Base-by-base conservation (phyloP, 768 basidiomycete genomes). In the Hericium erinaceus region DNA sequence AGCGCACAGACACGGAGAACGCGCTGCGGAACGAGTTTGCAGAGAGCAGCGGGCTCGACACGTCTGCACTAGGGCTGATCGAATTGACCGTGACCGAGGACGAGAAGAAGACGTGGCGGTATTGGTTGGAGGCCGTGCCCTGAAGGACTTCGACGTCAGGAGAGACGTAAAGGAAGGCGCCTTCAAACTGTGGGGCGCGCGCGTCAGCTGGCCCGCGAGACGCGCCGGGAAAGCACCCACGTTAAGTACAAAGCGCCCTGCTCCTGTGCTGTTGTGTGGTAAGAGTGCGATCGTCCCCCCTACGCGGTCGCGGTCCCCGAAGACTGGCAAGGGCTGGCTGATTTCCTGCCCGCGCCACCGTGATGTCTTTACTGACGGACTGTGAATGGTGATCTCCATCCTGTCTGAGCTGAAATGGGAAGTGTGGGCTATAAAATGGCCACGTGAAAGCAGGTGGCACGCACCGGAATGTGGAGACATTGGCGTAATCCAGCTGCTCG, bases 301-400 rank as follows among this genome's bases (percentile, higher is more conserved):
- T 15, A 89, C 73, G 60, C 74, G 77, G 64, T 86, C 84, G 49
- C 79, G 75, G 54, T 82, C 78, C 38, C 78, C 76, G 61, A 84
- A 88, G 4, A 87, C 81, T 1, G 85, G 77, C 22, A 64, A 55
- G 39, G 70, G 61, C 11, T 65, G 67, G 15, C 65, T 61, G 40
- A 26, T 58, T 26, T 64, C 65, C 20, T 68, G 63, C 20, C 66
- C 69, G 49, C 60, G 50, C 18, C 65, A 64, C 15, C 67, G 68
- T 9, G 75, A 69, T n/a, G 76, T 67, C 65, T 80, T 82, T 11
- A 85, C 69, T n/a, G 78, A 82, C 5, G 82, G 77, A 56, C 84
- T 86, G 57, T 80, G 77, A 26, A 89, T 70, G 57, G 80, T 79
- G 55, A 88, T 73, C 60, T 85, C 80, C 64, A 87, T 69, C 62